Conservation (phyloP, 345 rosid species). For the Cardamine resedifolia region DNA sequence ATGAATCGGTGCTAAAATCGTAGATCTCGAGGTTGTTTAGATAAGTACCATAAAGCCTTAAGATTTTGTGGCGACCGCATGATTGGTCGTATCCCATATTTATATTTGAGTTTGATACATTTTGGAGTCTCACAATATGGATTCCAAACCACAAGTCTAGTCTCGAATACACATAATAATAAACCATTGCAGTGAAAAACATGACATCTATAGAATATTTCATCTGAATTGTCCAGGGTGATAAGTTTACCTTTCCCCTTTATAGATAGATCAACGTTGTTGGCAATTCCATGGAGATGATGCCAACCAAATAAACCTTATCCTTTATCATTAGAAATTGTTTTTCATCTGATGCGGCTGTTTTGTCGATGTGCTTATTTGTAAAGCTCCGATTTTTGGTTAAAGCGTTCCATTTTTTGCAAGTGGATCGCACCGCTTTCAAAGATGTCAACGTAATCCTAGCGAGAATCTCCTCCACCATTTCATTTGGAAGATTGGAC, state of each 20-base stretch:
- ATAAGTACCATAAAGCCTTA: background rate
- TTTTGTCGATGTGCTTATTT: background rate
- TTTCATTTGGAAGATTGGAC: background rate
- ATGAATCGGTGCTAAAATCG: background rate
- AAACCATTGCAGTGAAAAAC: background rate
- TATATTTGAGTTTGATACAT: background rate
- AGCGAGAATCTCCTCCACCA: background rate
- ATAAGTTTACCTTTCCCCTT: background rate
- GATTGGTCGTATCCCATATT: background rate
- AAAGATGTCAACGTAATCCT: background rate
- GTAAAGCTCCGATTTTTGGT: background rate
- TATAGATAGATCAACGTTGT: background rate
- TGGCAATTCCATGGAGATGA: background rate
- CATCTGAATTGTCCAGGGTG: background rate
- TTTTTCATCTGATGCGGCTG: background rate
- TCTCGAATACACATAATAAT: background rate
- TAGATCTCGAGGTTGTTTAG: background rate
- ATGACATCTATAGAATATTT: background rate
- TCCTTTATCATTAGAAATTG: background rate
- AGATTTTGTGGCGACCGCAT: background rate
- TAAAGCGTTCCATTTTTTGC: background rate
- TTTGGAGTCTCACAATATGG: background rate
- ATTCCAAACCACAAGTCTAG: constrained; percentile 7
- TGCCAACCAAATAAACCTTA: background rate
- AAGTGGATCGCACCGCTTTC: background rate